Base-by-base conservation (phyloP, 495 filamentous ascomycete genomes). In the Letharia columbiana region DNA sequence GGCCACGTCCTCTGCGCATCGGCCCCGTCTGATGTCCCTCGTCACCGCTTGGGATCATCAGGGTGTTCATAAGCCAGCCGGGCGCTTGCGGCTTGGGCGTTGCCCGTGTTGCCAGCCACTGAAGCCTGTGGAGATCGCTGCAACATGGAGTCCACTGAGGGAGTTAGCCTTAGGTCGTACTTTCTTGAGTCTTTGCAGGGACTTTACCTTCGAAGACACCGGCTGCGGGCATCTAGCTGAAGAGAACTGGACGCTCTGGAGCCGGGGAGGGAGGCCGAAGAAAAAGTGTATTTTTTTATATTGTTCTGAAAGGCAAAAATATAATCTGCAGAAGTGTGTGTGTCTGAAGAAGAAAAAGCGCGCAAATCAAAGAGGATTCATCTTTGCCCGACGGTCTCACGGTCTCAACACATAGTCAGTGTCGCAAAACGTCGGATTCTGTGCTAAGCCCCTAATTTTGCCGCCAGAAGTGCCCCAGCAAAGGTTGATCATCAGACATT, bases 1-100 rank as follows among this genome's bases (percentile, higher is more conserved):
- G 77, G 35, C 77, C 76, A n/a, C 77, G 78, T n/a, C 81, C 80
- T 52, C 81, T 80, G 31, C 86, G 83, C 78, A 86, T 82, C 1
- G 79, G 84, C 28, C 86, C 86, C 9, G 82, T 76, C 18, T 83
- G 82, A 61, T 85, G 82, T 52, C 81, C 66, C 37, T 77, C 77
- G 59, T 80, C 66, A 11, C 74, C 72, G 18, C 77, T 77, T 12
- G 65, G 60, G 35, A 70, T 33, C 37, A 77, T 68, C 62, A 78
- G 72, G 13, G 73, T 75, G 67, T 74, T 77, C 45, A 66, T 47
- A 6, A 77, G 69, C 82, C 79, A 84, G 65, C 81, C 81, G 9
- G 77, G 71, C 9, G 76, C 72, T 71, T 74, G 78, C 3, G 20
- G 2, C 18, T n/a, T 49, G 47, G 6, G 4, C n/a, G 47, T 11